Base-by-base conservation (phyloP, 345 rosid genomes). In the Microthlaspi erraticum region DNA sequence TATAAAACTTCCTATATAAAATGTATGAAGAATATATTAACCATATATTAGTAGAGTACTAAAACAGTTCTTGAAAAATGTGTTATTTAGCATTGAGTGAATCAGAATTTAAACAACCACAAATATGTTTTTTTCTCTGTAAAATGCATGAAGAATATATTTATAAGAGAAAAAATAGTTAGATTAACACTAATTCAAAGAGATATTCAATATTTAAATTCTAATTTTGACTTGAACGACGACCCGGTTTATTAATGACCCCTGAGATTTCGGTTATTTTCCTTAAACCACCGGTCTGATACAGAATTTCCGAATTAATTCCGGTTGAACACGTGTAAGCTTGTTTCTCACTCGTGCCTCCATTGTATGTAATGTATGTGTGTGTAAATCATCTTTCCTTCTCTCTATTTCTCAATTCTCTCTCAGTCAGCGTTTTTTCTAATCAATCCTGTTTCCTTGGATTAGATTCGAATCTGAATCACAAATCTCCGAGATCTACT, bases 401-500 rank as follows among this genome's bases (percentile, higher is more conserved):
- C 59, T 36, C 71, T 55, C 46, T 29, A 4, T 61, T 45, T 60
- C 62, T 73, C 67, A 17, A 29, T 70, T 38, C 52, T 54, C n/a
- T n/a, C 62, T 20, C 19, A 23, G 19, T 17, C 60, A 55, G 39
- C 32, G 7, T 26, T 54, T 43, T 48, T 26, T n/a, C n/a, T n/a
- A n/a, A n/a, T n/a, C n/a, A 32, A 71, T 61, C 60, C 14, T 31
- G n/a, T 53, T 52, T n/a, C 54, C 10, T 16, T 60, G 41, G 50
- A 72, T 64, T 71, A 37, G 54, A 64, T 33, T 41, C 78, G 34
- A 75, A 68, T 68, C 73, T 55, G 73, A 66, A 74, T 68, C 51
- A 14, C 10, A 67, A n/a, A 52, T 13, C 20, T 9, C 19, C 8
- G 8, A 63, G 70, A 54, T 69, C 71, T 57, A 56, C n/a, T n/a